These are phyloP conservation scores for Backusella liffmaniae DNA, from an alignment of 192 early-diverging fungal genomes.

Conservation along the genomic window DNA sequence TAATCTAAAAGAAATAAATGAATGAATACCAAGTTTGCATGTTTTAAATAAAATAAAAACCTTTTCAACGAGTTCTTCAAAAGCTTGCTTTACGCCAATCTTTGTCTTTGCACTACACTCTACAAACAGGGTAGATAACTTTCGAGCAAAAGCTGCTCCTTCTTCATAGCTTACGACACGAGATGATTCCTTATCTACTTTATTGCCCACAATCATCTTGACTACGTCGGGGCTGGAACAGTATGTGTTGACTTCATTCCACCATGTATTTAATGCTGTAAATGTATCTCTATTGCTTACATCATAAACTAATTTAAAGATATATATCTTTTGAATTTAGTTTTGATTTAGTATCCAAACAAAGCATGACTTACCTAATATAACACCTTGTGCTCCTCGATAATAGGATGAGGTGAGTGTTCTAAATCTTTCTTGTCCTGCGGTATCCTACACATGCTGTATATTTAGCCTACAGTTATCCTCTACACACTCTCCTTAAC, in stretches of 20 bases:
- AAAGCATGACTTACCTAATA: constrained; percentile 65
- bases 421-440: constrained; percentile 97
- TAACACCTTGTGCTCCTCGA: constrained; percentile 96
- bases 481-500: not conserved
- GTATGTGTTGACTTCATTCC: constrained; percentile 93
- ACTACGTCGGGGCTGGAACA: constrained; percentile 84
- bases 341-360: not conserved
- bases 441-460: constrained; percentile 66
- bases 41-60: constrained; percentile 12
- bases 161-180: constrained; percentile 83
- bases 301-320: constrained; percentile 85
- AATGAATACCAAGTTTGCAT: too few relatives aligned
- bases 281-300: constrained; percentile 93
- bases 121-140: constrained; percentile 89
- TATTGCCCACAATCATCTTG: constrained; percentile 98
- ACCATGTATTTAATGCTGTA: constrained; percentile 89
- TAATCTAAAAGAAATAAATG: constrained; percentile 26
- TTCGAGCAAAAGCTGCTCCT: constrained; percentile 85
- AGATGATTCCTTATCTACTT: constrained; percentile 81
- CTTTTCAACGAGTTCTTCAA: constrained; percentile 92
- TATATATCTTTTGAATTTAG: not conserved
- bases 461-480: too few relatives aligned
- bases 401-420: constrained; percentile 99
- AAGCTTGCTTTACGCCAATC: constrained; percentile 88
- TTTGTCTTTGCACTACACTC: constrained; percentile 97